Conservation (phyloP, 257 asterid genomes). For the Craterostigma plantagineum region DNA sequence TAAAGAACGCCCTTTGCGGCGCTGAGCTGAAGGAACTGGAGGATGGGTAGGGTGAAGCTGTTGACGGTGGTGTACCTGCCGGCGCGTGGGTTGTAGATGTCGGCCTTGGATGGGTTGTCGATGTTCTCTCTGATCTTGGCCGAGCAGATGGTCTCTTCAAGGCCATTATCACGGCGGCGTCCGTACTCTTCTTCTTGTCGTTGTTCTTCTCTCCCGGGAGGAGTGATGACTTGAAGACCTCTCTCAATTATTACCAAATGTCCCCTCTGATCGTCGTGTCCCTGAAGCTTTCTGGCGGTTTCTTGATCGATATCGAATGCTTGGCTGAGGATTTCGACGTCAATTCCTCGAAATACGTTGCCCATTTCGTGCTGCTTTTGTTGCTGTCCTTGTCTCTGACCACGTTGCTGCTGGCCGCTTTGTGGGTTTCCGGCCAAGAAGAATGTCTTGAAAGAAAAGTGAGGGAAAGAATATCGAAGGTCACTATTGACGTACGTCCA, state of each 20-base stretch:
- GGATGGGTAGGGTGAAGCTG: slow-evolving; percentile 38
- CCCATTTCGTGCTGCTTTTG: slow-evolving; percentile 4
- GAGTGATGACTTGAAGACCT: slow-evolving; percentile 14
- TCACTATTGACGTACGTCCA: neutral
- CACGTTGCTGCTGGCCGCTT: slow-evolving; percentile 3
- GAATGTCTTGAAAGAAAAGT: slow-evolving; percentile 24
- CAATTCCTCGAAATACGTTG: slow-evolving; percentile 30
- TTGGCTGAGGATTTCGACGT: slow-evolving; percentile 19
- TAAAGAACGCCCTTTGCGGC: slow-evolving; percentile 41
- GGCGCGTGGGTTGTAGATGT: slow-evolving; percentile 35
- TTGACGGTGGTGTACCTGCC: slow-evolving; percentile 37
- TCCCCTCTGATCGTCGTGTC: slow-evolving; percentile 31
- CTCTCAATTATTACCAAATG: slow-evolving; percentile 21
- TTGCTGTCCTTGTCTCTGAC: slow-evolving; percentile 2
- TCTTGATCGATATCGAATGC: slow-evolving; percentile 13
- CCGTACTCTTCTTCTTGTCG: too few relatives aligned
- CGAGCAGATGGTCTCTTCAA: slow-evolving; percentile 39
- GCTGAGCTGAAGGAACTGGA: slow-evolving; percentile 27
- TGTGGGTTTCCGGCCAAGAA: slow-evolving; percentile 46
- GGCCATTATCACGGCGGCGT: slow-evolving; percentile 22
- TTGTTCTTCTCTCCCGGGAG: slow-evolving; percentile 13
- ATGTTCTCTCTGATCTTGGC: slow-evolving; percentile 24
- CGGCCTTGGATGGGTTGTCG: slow-evolving; percentile 20
- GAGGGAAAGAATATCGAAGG: neutral
- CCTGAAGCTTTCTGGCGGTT: slow-evolving; percentile 13